These are phyloP conservation scores for Helicocarpus griseus DNA, from an alignment of 2,329 filamentous ascomycete genomes.

Conservation along the genomic window DNA sequence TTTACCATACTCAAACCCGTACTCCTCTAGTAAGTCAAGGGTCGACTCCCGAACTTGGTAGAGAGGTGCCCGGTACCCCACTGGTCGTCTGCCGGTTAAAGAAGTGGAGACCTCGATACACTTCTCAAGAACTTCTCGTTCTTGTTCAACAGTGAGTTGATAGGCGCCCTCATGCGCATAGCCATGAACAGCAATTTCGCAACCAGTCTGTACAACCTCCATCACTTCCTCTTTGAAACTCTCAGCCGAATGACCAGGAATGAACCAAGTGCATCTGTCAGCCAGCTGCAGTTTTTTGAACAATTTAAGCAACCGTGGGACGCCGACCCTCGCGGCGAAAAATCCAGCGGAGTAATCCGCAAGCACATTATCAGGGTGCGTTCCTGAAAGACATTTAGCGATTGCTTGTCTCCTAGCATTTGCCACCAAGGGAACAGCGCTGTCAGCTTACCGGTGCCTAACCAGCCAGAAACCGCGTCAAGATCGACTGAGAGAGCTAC, in stretches of 20 bases:
- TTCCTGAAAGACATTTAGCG: slow-evolving; percentile 14
- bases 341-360: slow-evolving; percentile 48
- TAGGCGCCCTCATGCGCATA: slow-evolving; percentile 64
- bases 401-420: neutral
- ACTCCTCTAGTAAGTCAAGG: slow-evolving; percentile 31
- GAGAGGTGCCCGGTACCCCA: slow-evolving; percentile 28
- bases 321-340: slow-evolving; percentile 48
- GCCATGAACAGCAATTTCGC: slow-evolving; percentile 45
- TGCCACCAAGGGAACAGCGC: neutral
- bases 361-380: slow-evolving; percentile 43
- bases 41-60: slow-evolving; percentile 32
- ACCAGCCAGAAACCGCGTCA: slow-evolving; percentile 51
- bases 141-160: slow-evolving; percentile 63
- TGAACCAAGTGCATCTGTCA: slow-evolving; percentile 50
- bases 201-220: slow-evolving; percentile 43
- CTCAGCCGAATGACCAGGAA: slow-evolving; percentile 51
- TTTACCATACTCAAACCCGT: slow-evolving; percentile 33
- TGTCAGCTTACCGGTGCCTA: slow-evolving; percentile 42
- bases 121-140: slow-evolving; percentile 63
- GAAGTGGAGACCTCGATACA: slow-evolving; percentile 62
- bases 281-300: slow-evolving; percentile 43
- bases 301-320: slow-evolving; percentile 45
- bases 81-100: slow-evolving; percentile 60
- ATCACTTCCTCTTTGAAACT: slow-evolving; percentile 47
- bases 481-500: slow-evolving; percentile 40